Conservation (phyloP, 495 filamentous ascomycete genomes). For the Neurospora terricola region DNA sequence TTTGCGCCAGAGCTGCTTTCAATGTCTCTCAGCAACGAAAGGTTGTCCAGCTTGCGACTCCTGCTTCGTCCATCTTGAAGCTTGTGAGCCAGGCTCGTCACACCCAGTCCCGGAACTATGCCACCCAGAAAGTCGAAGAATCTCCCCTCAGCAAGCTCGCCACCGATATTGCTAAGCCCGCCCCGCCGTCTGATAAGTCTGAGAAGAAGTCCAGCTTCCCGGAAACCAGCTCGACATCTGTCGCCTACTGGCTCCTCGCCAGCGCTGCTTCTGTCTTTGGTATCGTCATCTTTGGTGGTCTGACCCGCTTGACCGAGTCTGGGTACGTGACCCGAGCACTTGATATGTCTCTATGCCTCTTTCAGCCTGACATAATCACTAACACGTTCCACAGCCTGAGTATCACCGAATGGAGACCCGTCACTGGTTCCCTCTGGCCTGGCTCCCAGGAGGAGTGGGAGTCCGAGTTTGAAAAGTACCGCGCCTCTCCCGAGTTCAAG, state of each 20-base stretch:
- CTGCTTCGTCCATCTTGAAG: slow-evolving; percentile 4
- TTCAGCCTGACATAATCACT: background rate
- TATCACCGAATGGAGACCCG: slow-evolving; percentile 98
- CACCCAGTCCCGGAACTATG: slow-evolving; percentile 1
- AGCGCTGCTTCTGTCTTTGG: slow-evolving; percentile 91
- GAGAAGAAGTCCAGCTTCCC: slow-evolving; percentile 48
- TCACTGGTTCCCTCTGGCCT: slow-evolving; percentile 88
- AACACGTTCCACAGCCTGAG: slow-evolving; percentile 54
- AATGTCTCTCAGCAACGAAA: slow-evolving; percentile 19
- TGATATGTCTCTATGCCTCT: background rate
- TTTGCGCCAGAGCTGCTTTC: slow-evolving; percentile 36
- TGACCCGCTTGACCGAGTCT: slow-evolving; percentile 91
- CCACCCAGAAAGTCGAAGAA: slow-evolving; percentile 1
- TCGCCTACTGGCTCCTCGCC: slow-evolving; percentile 87
- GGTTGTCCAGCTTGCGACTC: slow-evolving; percentile 7
- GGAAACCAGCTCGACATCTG: slow-evolving; percentile 56
- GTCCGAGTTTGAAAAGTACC: slow-evolving; percentile 84
- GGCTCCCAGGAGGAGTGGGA: slow-evolving; percentile 71
- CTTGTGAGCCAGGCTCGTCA: slow-evolving; percentile 1
- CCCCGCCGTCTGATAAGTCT: background rate
- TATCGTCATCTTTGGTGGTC: slow-evolving; percentile 88
- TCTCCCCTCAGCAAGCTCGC: slow-evolving; percentile 6
- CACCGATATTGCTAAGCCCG: slow-evolving; percentile 6
- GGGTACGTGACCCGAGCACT: slow-evolving; percentile 49
- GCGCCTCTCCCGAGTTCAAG: slow-evolving; percentile 80